Percentiles rank a stretch among this genome's conserved stretches.
Evolutionary conservation across 192 early-diverging fungal species (phyloP).

Genomic region (Phycomyces nitens): DNA sequence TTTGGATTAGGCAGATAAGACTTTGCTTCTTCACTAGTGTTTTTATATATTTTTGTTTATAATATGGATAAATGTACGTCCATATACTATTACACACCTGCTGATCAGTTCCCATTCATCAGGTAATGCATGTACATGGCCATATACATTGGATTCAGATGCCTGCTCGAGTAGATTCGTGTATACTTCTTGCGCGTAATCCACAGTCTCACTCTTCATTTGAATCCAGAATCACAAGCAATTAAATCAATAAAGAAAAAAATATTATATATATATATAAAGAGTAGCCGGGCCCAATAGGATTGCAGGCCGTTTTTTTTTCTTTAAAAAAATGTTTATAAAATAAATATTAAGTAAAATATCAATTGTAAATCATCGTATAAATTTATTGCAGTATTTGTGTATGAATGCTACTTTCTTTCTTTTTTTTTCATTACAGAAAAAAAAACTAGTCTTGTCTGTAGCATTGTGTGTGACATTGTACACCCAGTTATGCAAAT

Average conservation of each 20-base stretch:
- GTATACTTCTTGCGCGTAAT: background rate
- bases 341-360: too few relatives aligned
- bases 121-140: background rate
- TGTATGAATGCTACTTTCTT: too few relatives aligned
- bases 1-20: background rate
- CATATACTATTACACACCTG: background rate
- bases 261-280: too few relatives aligned
- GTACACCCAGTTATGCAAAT: too few relatives aligned
- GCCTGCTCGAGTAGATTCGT: background rate
- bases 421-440: too few relatives aligned
- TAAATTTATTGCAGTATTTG: too few relatives aligned
- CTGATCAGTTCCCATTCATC: background rate
- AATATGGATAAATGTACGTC: background rate
- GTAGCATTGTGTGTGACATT: too few relatives aligned
- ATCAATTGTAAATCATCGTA: too few relatives aligned
- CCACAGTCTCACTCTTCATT: background rate
- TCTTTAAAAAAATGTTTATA: too few relatives aligned
- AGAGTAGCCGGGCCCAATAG: too few relatives aligned
- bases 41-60: background rate
- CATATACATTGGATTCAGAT: background rate
- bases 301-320: too few relatives aligned
- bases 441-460: too few relatives aligned
- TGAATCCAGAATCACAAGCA: background rate
- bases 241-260: background rate
- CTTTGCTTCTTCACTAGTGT: background rate